Base-by-base conservation (phyloP, 2,329 filamentous ascomycete genomes). In the Cercospora zeae-maydis region DNA sequence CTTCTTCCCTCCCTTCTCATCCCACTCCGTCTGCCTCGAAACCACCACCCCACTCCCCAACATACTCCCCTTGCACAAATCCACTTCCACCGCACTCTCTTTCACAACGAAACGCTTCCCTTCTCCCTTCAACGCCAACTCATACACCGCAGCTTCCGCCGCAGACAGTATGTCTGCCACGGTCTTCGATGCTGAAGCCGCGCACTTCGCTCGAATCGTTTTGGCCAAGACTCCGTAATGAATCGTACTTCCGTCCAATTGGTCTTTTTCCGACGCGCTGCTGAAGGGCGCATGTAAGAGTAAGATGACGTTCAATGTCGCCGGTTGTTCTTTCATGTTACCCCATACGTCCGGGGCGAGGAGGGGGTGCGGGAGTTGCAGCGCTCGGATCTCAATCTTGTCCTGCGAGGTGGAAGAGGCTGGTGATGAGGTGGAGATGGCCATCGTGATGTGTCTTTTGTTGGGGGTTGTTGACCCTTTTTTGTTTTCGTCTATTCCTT, bases 141-240 rank as follows among this genome's bases (percentile, higher is more conserved):
- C 39, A 0, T 56, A 9, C 0, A 70, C 68, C 13, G 68, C 64
- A 4, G 57, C 55, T 27, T 72, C 64, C 13, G 72, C 61, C 2
- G 31, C 53, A 3, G 14, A 21, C 14, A 69, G 68, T 1, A 77
- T 59, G 2, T 70, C 69, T 33, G 63, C 63, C 1, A 72, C 72
- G 1, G 58, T 62, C 19, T 67, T 63, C 14, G 34, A n/a, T n/a
- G 21, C 21, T 27, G 24, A 27, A 27, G 11, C 11, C 3, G n/a
- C 21, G 13, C n/a, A 67, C 0, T 54, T 57, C 8, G 61, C 58
- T 13, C 74, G 68, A 13, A 92, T 80, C 0, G 81, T 80, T 76
- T 92, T 91, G 77, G 86, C 87, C 13, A 92, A 80, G 9, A 79
- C 81, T 1, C 90, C 89, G 71, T 93, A 93, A 77, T 93, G 88